Evolutionary conservation across 208 protist species (phyloP).

Genomic region (Borovskyia barvae): DNA sequence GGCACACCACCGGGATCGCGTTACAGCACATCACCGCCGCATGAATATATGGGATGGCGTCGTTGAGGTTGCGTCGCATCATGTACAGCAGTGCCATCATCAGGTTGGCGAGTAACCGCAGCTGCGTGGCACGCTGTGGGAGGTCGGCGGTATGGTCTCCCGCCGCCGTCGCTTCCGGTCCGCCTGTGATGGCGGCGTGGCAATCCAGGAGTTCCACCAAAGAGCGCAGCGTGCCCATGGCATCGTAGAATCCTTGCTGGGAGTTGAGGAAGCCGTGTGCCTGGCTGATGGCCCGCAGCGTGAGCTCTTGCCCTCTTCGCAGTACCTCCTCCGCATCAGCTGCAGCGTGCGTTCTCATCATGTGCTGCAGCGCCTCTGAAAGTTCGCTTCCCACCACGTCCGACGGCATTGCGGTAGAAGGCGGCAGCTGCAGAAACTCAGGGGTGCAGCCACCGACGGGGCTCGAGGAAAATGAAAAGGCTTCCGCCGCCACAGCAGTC

Average conservation of each 20-base stretch:
- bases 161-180: conserved; percentile 3
- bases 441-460: neutral
- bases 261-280: conserved; percentile 26
- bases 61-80: conserved; percentile 28
- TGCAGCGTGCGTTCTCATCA: conserved; percentile 7
- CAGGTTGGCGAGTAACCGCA: conserved; percentile 47
- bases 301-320: conserved; percentile 17
- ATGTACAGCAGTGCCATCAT: conserved; percentile 40
- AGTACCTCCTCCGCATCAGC: conserved; percentile 31
- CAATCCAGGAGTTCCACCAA: conserved; percentile 34
- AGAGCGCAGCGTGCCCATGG: conserved; percentile 36
- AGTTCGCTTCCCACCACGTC: conserved; percentile 20
- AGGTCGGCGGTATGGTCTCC: conserved; percentile 22
- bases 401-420: conserved; percentile 8
- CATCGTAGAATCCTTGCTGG: conserved; percentile 40
- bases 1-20: conserved; percentile 20
- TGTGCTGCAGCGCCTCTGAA: conserved; percentile 18
- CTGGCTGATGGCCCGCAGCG: conserved; percentile 20
- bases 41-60: conserved; percentile 40
- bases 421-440: conserved; percentile 11
- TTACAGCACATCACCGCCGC: conserved; percentile 38
- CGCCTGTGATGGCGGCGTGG: conserved; percentile 19
- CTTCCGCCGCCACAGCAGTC: neutral
- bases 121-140: conserved; percentile 32
- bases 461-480: neutral